Evolutionary conservation across 2,329 filamentous ascomycete species (phyloP), one percentile per base, ranked within the genome.

Genomic region (Pleurostoma richardsiae): DNA sequence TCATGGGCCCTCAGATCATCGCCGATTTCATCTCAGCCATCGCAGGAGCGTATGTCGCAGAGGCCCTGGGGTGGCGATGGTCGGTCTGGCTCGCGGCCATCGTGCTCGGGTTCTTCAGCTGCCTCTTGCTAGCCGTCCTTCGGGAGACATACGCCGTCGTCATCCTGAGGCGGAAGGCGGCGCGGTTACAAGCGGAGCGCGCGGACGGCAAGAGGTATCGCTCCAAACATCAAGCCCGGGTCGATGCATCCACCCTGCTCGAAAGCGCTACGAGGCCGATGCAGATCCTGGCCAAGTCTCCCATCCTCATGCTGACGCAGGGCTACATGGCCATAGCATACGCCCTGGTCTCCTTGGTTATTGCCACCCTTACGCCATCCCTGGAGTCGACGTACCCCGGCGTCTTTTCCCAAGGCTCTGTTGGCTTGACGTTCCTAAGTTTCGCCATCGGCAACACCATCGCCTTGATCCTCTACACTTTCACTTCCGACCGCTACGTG

Each of bases 141-240:
- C 2, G 71, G 5, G 82, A 86, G 63, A 85, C 82, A 10, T 85
- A 85, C 61, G 76, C 74, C 55, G 69, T 80, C 38, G 64, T 71
- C 1, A 80, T 85, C 41, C 60, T 84, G 39, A 60, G 69, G 40
- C 65, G 66, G 3, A 63, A 70, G 44, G 74, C 64, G 5, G 59
- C 58, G 27, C 57, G 56, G 40, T 48, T 65, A 19, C 19, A 19
- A 19, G 19, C 19, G 19, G 19, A 19, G 19, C 19, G 19, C 19
- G 76, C 72, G 0, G 71, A 71, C 11, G 76, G 76, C 67, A 55
- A 30, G 31, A 46, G 52, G 26, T 52, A 63, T 19, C 42, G 42
- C n/a, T 59, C 58, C 11, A 62, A 55, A 46, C 47, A 62, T 8
- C 62, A 65, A 40, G 47, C 47, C 5, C 60, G 61, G 7, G 53